phyloP scores from a whole-genome alignment of 768 basidiomycete genomes.

The Leucocoprinus birnbaumii region DNA sequence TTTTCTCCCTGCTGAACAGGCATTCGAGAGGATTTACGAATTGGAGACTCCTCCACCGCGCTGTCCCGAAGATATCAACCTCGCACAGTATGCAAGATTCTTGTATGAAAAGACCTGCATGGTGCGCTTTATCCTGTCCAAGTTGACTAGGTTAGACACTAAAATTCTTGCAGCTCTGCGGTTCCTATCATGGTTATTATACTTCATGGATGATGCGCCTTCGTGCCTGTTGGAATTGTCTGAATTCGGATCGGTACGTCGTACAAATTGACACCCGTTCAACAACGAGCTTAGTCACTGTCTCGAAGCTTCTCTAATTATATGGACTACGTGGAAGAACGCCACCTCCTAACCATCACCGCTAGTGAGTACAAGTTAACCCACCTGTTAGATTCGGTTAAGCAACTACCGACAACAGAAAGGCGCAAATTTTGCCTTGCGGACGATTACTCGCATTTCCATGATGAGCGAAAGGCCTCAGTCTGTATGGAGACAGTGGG shows the following conservation, averaged over 20 bases:
- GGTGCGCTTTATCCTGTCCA: neutral
- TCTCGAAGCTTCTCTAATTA: too few species aligned
- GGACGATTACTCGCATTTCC: too few species aligned
- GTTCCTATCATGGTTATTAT: neutral
- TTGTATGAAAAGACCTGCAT: slow-evolving; percentile 1
- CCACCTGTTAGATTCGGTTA: neutral
- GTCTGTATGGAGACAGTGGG: too few species aligned
- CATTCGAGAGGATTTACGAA: neutral
- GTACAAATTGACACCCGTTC: too few species aligned
- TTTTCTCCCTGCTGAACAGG: neutral
- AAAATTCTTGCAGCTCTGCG: neutral
- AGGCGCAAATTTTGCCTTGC: neutral
- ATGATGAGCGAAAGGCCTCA: too few species aligned
- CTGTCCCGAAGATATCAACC: slow-evolving; percentile 1
- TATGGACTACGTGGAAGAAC: too few species aligned
- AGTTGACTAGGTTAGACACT: neutral
- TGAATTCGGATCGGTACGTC: neutral
- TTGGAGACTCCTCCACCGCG: neutral
- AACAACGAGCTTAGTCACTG: too few species aligned
- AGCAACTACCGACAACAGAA: neutral
- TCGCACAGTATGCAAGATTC: slow-evolving; percentile 2
- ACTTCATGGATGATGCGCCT: slow-evolving; percentile 1
- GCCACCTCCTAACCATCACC: neutral
- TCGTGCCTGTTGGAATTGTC: neutral
- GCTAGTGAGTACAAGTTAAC: neutral